Base-by-base conservation (phyloP, 2,329 filamentous ascomycete genomes). In the Incumbomyces delicatus region DNA sequence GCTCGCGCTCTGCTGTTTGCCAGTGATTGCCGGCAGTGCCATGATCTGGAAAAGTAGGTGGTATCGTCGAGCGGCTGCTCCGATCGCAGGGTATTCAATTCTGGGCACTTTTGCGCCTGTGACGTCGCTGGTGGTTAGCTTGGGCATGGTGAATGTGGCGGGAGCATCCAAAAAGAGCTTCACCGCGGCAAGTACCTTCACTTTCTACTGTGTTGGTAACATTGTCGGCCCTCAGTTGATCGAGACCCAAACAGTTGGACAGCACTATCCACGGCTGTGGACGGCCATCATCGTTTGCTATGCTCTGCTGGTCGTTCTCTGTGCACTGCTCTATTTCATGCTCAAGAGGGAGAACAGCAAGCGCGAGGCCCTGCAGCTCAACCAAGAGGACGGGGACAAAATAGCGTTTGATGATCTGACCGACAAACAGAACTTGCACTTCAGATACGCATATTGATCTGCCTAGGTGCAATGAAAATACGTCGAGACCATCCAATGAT, bases 151-250 rank as follows among this genome's bases (percentile, higher is more conserved):
- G 10, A 88, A 88, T 53, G 81, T 87, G 0, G 83, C 83, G 0
- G 84, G 85, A 0, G 76, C 83, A 18, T 87, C 83, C 0, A 88
- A 88, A 67, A 87, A 87, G 69, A 83, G 79, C 52, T 80, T 83
- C 57, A 86, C 84, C 72, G 81, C 83, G 0, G 79, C 80, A 0
- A 79, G 80, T 0, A 81, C 85, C 1, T 88, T 87, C 52, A 81
- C 85, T 0, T 82, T 81, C 0, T 87, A 87, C 58, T 85, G 81
- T 46, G 78, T 87, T 6, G 77, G 83, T 1, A 87, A 87, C 55
- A 87, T 88, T 42, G 78, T 87, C 18, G 83, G 83, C 0, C 84
- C 84, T 2, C 81, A 85, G 63, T 68, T 87, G 33, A 75, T 87
- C 34, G 77, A 76, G 55, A 80, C 74, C n/a, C 68, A 83, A 61